These are phyloP conservation scores for Avena atlantica DNA, from an alignment of 176 grass and related monocot genomes.

Conservation along the genomic window DNA sequence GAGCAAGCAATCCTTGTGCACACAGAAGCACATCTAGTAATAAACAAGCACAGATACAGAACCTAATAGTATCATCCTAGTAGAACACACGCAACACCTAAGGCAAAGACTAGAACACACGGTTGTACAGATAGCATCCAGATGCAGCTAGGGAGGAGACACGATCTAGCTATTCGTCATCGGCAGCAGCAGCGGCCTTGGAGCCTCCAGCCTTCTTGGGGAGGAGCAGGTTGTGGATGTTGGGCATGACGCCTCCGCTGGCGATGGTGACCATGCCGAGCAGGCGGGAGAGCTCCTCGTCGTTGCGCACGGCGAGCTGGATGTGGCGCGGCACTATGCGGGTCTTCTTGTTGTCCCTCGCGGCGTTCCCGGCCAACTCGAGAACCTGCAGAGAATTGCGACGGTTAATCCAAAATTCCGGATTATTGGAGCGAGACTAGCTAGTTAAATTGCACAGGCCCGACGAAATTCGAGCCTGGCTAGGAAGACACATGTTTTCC, in stretches of 20 bases:
- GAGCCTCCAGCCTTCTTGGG: slow-evolving; percentile 77
- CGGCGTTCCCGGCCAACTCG: slow-evolving; percentile 95
- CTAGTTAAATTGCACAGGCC: background rate
- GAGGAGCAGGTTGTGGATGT: slow-evolving; percentile 98
- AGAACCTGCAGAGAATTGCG: slow-evolving; percentile 51
- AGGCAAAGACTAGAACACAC: slow-evolving; percentile 28
- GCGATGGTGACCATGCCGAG: slow-evolving; percentile 96
- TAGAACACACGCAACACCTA: slow-evolving; percentile 40
- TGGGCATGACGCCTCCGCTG: slow-evolving; percentile 96
- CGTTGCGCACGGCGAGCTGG: slow-evolving; percentile 93
- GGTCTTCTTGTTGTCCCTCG: slow-evolving; percentile 97
- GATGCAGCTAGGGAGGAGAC: background rate
- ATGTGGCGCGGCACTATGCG: slow-evolving; percentile 98
- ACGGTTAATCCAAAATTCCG: background rate
- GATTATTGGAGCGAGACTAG: background rate
- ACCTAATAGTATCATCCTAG: background rate
- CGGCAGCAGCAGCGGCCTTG: slow-evolving; percentile 72
- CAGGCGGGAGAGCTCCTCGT: slow-evolving; percentile 92
- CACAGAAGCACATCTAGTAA: slow-evolving; percentile 7
- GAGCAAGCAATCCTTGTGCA: slow-evolving; percentile 16
- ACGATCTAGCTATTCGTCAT: slow-evolving; percentile 63
- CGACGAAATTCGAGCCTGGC: rapidly evolving
- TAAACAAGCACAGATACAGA: slow-evolving; percentile 4
- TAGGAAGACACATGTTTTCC: background rate
- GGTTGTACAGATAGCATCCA: background rate